Evolutionary conservation across 257 asterid genomes (phyloP), one percentile per base, ranked within the genome.

Genomic region (Nicotiana tomentosiformis): DNA sequence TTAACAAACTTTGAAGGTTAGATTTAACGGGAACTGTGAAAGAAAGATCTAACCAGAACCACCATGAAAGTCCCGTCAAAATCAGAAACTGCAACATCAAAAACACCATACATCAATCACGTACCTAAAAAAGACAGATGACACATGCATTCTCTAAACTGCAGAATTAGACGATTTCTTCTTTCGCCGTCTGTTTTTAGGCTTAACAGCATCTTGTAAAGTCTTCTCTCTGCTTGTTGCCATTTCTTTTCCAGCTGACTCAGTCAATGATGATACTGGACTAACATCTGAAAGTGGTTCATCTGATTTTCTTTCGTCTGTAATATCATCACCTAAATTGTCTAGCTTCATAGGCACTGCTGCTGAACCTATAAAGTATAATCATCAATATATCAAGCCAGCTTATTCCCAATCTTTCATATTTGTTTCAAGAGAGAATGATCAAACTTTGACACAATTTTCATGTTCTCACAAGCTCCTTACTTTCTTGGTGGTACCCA

Each of bases 191-290:
- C 87, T 93, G 89, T 92, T 94, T 88, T 93, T 93, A 58, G 97
- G 95, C 89, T 93, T 96, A 87, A 91, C 98, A 16, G 97, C 98
- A 85, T 93, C 98, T 86, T 85, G 85, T 83, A 94, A 88, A 23
- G 95, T 91, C 91, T 87, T 91, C 65, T 86, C 88, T 72, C 81
- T 77, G 77, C 30, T 87, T 49, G 80, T 85, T 64, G 51, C 70
- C 61, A 86, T 82, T 67, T 30, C 83, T 43, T 86, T 82, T 87
- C 62, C 89, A 66, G 84, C 66, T 1, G 77, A 78, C 77, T 86
- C 92, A 20, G 46, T 77, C 70, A 82, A 78, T 72, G 89, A 83
- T 84, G 87, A 87, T 56, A 86, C 80, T 51, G 88, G 78, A 62
- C 86, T 87, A 46, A 84, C 80, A 69, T 82, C 88, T 39, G 51